A percentile compares a stretch with the other conserved stretches of the same genome.
These are phyloP conservation scores for Veloporphyrellus conicus DNA, from an alignment of 1,284 basidiomycete species.

Conservation along the genomic window DNA sequence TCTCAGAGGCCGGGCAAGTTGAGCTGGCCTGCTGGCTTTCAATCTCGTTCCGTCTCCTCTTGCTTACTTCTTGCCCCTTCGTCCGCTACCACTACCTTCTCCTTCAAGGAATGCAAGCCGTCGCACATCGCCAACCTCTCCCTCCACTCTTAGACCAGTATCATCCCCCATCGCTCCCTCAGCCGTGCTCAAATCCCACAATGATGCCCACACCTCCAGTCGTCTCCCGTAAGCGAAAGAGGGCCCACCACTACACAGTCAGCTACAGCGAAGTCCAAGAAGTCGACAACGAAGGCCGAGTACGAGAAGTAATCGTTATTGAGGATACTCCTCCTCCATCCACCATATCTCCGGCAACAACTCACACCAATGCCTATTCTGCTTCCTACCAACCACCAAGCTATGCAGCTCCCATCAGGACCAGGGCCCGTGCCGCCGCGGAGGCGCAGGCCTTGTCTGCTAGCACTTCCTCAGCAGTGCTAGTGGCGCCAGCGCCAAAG, in stretches of 20 bases:
- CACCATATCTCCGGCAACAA: constrained; percentile 69
- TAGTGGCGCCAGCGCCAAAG: constrained; percentile 64
- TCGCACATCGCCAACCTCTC: constrained; percentile 55
- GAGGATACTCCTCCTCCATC: constrained; percentile 79
- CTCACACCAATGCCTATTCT: constrained; percentile 62
- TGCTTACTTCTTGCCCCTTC: constrained; percentile 13
- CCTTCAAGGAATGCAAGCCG: constrained; percentile 60
- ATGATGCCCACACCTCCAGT: constrained; percentile 61
- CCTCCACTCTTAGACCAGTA: constrained; percentile 58
- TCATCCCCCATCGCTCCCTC: constrained; percentile 43
- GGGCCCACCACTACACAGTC: constrained; percentile 71
- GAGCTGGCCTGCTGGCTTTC: constrained; percentile 38
- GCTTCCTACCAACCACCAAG: constrained; percentile 72
- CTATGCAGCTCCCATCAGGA: constrained; percentile 70
- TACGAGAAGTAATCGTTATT: constrained; percentile 82
- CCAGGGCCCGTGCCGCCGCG: constrained; percentile 74
- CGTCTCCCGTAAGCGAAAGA: constrained; percentile 74
- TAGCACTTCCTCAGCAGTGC: constrained; percentile 54
- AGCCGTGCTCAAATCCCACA: constrained; percentile 38
- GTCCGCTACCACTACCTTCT: constrained; percentile 44
- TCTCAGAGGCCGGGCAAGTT: constrained; percentile 32
- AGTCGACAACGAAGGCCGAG: constrained; percentile 66
- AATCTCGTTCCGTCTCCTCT: constrained; percentile 27
- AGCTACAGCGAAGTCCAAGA: constrained; percentile 82
- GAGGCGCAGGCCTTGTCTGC: constrained; percentile 71